These are phyloP conservation scores for Tillandsia fasciculata DNA, from an alignment of 176 grass and related monocot species.

Conservation along the genomic window DNA sequence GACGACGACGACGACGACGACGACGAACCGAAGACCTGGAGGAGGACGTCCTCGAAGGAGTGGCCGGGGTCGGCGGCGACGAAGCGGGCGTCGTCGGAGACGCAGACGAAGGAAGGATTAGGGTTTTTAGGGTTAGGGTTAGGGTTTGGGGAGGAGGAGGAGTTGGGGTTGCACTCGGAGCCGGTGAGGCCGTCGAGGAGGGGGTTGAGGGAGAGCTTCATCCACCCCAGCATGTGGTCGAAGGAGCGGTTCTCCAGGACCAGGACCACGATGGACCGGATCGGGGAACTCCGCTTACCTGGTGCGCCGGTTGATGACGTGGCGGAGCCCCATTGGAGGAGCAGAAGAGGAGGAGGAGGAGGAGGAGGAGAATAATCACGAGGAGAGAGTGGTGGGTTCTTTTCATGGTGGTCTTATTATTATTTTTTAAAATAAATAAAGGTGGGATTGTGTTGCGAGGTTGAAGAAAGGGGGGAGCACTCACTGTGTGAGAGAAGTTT, in stretches of 20 bases:
- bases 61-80: constrained; percentile 77
- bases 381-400: neutral
- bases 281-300: neutral
- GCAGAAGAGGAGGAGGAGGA: neutral
- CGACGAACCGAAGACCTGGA: constrained; percentile 47
- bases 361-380: neutral
- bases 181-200: constrained; percentile 71
- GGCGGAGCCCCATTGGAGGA: too few relatives aligned
- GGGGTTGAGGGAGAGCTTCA: constrained; percentile 55
- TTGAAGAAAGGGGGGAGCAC: neutral
- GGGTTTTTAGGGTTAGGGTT: neutral
- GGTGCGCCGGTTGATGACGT: neutral
- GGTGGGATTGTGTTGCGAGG: neutral
- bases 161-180: constrained; percentile 54
- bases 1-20: neutral
- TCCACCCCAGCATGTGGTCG: constrained; percentile 98
- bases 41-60: constrained; percentile 79
- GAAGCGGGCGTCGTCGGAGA: constrained; percentile 64
- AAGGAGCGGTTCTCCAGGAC: constrained; percentile 93
- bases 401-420: neutral
- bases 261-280: constrained; percentile 61
- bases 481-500: neutral
- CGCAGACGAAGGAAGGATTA: constrained; percentile 34
- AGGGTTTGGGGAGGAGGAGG: neutral
- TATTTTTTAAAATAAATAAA: neutral